These are phyloP conservation scores for Pogostemon cablin DNA, from an alignment of 257 asterid species.

Conservation along the genomic window DNA sequence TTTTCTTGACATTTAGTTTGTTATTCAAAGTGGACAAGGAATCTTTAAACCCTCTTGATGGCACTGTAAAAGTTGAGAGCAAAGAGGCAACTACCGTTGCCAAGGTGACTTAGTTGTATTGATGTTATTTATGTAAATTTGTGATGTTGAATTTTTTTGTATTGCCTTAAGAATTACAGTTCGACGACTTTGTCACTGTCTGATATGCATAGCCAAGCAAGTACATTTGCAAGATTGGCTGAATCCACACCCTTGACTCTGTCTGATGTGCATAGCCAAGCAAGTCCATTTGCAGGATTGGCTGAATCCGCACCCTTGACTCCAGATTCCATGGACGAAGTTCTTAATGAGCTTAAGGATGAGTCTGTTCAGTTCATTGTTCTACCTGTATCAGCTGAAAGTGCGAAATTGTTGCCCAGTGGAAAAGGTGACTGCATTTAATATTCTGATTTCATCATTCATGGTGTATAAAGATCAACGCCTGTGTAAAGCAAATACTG, in stretches of 20 bases:
- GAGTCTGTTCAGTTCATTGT: slow-evolving; percentile 75
- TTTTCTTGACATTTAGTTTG: slow-evolving; percentile 25
- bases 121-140: background rate
- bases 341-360: slow-evolving; percentile 68
- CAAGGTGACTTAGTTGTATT: slow-evolving; percentile 48
- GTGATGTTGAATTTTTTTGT: slow-evolving; percentile 12
- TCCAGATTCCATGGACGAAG: slow-evolving; percentile 50
- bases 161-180: slow-evolving; percentile 49
- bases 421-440: slow-evolving; percentile 48
- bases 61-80: slow-evolving; percentile 40
- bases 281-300: slow-evolving; percentile 58
- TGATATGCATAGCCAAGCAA: slow-evolving; percentile 68
- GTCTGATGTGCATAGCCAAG: slow-evolving; percentile 43
- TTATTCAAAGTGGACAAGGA: slow-evolving; percentile 41
- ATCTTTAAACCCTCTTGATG: slow-evolving; percentile 39
- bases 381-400: slow-evolving; percentile 92
- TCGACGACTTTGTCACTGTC: slow-evolving; percentile 41
- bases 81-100: slow-evolving; percentile 33
- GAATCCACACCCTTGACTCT: slow-evolving; percentile 44
- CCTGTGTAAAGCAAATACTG: slow-evolving; percentile 6
- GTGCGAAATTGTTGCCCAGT: slow-evolving; percentile 71
- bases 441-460: slow-evolving; percentile 16
- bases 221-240: slow-evolving; percentile 58
- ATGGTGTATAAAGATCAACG: background rate
- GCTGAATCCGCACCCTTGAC: slow-evolving; percentile 47